These are phyloP conservation scores for Lasiodiplodia hormozganensis DNA, from an alignment of 2,329 filamentous ascomycete genomes.

Conservation along the genomic window DNA sequence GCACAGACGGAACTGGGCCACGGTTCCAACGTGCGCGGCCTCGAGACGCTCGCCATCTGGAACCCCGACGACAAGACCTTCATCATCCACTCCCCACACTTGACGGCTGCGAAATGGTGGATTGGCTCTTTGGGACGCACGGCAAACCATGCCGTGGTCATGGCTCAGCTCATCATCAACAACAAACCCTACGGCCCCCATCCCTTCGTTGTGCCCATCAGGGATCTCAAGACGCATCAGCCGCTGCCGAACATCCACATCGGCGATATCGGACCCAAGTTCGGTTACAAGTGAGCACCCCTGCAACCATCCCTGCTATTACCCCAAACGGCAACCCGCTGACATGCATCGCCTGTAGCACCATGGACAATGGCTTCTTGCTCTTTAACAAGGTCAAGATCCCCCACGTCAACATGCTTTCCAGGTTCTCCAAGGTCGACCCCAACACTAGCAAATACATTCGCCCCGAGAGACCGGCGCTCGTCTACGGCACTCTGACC, in stretches of 20 bases:
- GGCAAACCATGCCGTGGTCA: slow-evolving; percentile 79
- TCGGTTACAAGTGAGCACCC: slow-evolving; percentile 68
- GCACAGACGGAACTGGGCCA: slow-evolving; percentile 83
- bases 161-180: slow-evolving; percentile 75
- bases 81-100: slow-evolving; percentile 72
- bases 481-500: slow-evolving; percentile 78
- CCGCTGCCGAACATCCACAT: slow-evolving; percentile 74
- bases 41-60: slow-evolving; percentile 76
- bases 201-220: slow-evolving; percentile 78
- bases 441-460: slow-evolving; percentile 72
- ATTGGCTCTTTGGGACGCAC: slow-evolving; percentile 78
- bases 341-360: slow-evolving; percentile 47
- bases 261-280: slow-evolving; percentile 82
- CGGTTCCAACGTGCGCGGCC: slow-evolving; percentile 75
- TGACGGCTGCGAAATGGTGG: slow-evolving; percentile 86
- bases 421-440: slow-evolving; percentile 73
- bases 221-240: slow-evolving; percentile 73
- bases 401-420: slow-evolving; percentile 76
- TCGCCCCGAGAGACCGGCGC: slow-evolving; percentile 68
- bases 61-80: slow-evolving; percentile 77
- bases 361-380: slow-evolving; percentile 83
- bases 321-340: slow-evolving; percentile 4
- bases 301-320: slow-evolving; percentile 17
- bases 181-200: slow-evolving; percentile 76
- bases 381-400: slow-evolving; percentile 79